Evolutionary conservation across 148 eudicot species (phyloP).

Genomic region (Cornus suecica): DNA sequence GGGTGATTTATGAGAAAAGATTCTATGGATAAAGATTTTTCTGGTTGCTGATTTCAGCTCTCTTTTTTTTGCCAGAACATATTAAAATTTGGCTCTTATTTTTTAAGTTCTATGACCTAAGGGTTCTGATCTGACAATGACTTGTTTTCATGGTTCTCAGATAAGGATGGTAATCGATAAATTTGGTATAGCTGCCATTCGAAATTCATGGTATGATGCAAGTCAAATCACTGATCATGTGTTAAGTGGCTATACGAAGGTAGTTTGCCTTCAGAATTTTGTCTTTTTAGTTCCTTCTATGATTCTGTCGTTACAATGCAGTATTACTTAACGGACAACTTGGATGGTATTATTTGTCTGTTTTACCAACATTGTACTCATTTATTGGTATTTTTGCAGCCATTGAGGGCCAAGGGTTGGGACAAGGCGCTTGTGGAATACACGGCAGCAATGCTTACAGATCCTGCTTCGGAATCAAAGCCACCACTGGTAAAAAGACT

Average conservation of each 20-base stretch:
- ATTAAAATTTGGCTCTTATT: not conserved
- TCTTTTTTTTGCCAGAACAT: not conserved
- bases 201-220: conserved; percentile 77
- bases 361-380: not conserved
- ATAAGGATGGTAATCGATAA: conserved; percentile 75
- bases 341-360: not conserved
- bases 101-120: not conserved
- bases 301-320: not conserved
- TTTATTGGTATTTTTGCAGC: conserved; percentile 39
- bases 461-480: conserved; percentile 53
- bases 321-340: not conserved
- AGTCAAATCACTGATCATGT: conserved; percentile 63
- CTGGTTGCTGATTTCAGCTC: not conserved
- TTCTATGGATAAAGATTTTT: not conserved
- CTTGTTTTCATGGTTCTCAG: conserved; percentile 32
- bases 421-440: conserved; percentile 81
- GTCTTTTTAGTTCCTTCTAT: not conserved
- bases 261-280: conserved; percentile 16
- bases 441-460: conserved; percentile 65
- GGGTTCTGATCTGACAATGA: not conserved
- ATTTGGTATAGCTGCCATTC: conserved; percentile 73
- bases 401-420: conserved; percentile 76
- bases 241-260: conserved; percentile 83
- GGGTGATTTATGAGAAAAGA: not conserved
- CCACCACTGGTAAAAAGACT: conserved; percentile 53